Percentiles rank a stretch among this genome's conserved stretches.
Evolutionary conservation across 306 rosid species (phyloP).

Genomic region (Luffa acutangula): DNA sequence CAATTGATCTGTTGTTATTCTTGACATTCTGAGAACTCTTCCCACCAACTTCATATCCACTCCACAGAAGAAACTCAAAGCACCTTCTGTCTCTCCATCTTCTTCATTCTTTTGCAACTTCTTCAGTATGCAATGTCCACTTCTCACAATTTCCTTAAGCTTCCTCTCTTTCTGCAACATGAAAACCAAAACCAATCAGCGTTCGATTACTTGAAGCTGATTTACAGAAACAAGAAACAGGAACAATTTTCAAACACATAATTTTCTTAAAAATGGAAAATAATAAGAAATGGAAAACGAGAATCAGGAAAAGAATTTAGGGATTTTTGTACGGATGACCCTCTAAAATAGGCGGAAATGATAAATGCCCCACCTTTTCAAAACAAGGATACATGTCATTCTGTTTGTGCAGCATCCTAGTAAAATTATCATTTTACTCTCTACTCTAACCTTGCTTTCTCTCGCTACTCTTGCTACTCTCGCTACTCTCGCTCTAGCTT

Average conservation of each 20-base stretch:
- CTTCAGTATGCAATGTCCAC: conserved; percentile 72
- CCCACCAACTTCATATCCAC: conserved; percentile 82
- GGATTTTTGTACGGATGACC: too few relatives aligned
- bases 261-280: too few relatives aligned
- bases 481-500: too few relatives aligned
- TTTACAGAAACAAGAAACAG: background rate
- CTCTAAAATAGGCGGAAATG: too few relatives aligned
- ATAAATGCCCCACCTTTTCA: too few relatives aligned
- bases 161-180: conserved; percentile 67
- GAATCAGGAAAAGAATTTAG: too few relatives aligned
- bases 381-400: too few relatives aligned
- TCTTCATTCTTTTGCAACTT: conserved; percentile 43
- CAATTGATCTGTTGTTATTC: conserved; percentile 70
- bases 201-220: background rate
- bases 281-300: too few relatives aligned
- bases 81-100: conserved; percentile 38
- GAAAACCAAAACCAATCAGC: background rate
- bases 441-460: too few relatives aligned
- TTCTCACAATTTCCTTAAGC: conserved; percentile 41
- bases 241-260: background rate
- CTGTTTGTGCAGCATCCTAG: too few relatives aligned
- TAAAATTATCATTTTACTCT: too few relatives aligned
- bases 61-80: conserved; percentile 58
- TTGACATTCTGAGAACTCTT: conserved; percentile 79
- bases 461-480: too few relatives aligned